Evolutionary conservation across 2,329 filamentous ascomycete species (phyloP).

Genomic region (Colletotrichum endophyticum): DNA sequence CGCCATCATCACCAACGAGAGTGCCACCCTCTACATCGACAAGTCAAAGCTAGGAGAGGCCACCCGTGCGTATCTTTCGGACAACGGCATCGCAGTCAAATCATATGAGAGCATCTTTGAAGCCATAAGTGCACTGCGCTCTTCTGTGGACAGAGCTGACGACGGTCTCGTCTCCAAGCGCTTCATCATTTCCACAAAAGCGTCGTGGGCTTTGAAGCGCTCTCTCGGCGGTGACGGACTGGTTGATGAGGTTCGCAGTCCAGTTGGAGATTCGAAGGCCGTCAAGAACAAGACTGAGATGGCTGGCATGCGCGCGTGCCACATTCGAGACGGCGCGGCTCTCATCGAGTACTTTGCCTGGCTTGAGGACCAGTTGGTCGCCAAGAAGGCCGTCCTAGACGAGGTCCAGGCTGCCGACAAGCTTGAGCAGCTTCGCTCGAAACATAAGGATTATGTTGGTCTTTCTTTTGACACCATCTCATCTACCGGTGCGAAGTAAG

Average conservation of each 20-base stretch:
- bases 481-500: constrained; percentile 80
- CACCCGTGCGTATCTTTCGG: constrained; percentile 71
- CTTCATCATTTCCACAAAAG: constrained; percentile 85
- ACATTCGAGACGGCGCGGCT: constrained; percentile 91
- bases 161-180: constrained; percentile 54
- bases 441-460: constrained; percentile 79
- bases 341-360: constrained; percentile 94
- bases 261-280: constrained; percentile 88
- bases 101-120: constrained; percentile 84
- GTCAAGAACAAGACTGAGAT: constrained; percentile 92
- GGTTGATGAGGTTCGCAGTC: constrained; percentile 87
- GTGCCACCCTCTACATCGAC: constrained; percentile 85
- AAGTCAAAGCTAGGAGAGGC: constrained; percentile 75
- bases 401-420: constrained; percentile 94
- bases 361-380: constrained; percentile 87
- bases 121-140: constrained; percentile 69
- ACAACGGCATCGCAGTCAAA: constrained; percentile 74
- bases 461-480: constrained; percentile 97
- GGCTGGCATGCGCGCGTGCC: constrained; percentile 91
- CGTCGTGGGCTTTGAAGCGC: constrained; percentile 90
- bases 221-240: constrained; percentile 84
- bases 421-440: constrained; percentile 75
- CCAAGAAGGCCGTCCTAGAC: constrained; percentile 75
- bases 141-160: constrained; percentile 19
- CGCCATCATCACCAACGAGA: constrained; percentile 79